Evolutionary conservation across 495 filamentous ascomycete genomes (phyloP).

Genomic region (Lineolata rhizophorae): DNA sequence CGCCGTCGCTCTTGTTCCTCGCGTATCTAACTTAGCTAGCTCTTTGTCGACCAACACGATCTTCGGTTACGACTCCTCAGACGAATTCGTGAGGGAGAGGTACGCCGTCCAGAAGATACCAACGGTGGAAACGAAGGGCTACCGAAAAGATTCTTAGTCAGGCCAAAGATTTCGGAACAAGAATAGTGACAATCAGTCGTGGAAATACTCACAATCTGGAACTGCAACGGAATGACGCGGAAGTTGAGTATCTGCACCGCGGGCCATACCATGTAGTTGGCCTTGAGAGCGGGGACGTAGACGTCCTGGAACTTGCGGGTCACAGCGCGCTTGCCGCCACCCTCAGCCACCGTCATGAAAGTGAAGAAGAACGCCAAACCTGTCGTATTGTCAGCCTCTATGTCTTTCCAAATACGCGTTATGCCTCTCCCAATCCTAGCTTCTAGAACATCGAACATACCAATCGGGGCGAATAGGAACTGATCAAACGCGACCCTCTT

Average conservation of each 20-base stretch:
- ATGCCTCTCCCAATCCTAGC: too few relatives aligned
- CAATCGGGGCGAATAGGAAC: slow-evolving; percentile 81
- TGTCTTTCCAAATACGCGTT: slow-evolving; percentile 2
- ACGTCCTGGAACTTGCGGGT: slow-evolving; percentile 75
- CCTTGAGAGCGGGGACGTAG: slow-evolving; percentile 82
- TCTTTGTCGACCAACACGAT: too few relatives aligned
- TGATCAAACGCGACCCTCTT: slow-evolving; percentile 89
- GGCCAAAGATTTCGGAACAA: not conserved
- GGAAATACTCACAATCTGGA: slow-evolving; percentile 91
- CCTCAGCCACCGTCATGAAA: slow-evolving; percentile 91
- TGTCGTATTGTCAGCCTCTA: slow-evolving; percentile 14
- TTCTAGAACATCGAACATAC: slow-evolving; percentile 23
- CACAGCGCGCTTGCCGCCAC: slow-evolving; percentile 64
- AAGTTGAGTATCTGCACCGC: slow-evolving; percentile 95
- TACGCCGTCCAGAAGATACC: slow-evolving; percentile 99
- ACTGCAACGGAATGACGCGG: slow-evolving; percentile 80
- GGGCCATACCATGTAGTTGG: slow-evolving; percentile 92
- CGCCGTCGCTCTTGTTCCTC: too few relatives aligned
- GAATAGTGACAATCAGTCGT: too few relatives aligned
- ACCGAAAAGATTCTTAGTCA: not conserved
- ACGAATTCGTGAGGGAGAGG: slow-evolving; percentile 77
- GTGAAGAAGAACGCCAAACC: slow-evolving; percentile 79
- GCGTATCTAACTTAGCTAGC: too few relatives aligned
- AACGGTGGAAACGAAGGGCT: slow-evolving; percentile 93
- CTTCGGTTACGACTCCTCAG: slow-evolving; percentile 46